A percentile compares a stretch with the other conserved stretches of the same genome.
phyloP scores from a whole-genome alignment of 345 rosid genomes.

The Lepidium aucheri region DNA sequence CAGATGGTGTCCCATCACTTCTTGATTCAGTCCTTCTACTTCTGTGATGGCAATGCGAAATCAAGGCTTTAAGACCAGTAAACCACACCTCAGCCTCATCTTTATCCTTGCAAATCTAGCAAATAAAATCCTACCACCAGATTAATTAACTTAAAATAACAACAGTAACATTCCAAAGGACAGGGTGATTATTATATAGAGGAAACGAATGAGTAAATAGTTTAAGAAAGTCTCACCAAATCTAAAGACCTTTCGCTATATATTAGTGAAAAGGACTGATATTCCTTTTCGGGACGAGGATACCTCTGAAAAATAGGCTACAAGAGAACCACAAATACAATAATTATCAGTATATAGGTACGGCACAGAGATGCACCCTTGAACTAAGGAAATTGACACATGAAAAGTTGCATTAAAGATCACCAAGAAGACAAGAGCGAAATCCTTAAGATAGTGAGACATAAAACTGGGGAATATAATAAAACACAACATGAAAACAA shows the following conservation, averaged over 20 bases:
- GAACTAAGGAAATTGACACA: constrained; percentile 1
- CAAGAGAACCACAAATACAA: constrained; percentile 14
- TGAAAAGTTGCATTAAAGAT: constrained; percentile 4
- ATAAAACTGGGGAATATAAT: background rate
- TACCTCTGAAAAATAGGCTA: constrained; percentile 97
- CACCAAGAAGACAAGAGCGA: background rate
- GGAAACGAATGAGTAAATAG: background rate
- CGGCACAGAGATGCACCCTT: background rate
- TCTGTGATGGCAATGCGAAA: constrained; percentile 31
- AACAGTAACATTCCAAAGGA: background rate
- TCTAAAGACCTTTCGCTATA: constrained; percentile 92
- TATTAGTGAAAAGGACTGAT: constrained; percentile 95
- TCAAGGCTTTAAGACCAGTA: constrained; percentile 44
- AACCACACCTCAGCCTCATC: constrained; percentile 74
- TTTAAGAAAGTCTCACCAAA: constrained; percentile 52
- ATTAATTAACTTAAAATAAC: constrained; percentile 7
- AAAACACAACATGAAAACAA: background rate
- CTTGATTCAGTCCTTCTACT: constrained; percentile 35
- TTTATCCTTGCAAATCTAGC: constrained; percentile 63
- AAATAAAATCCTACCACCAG: constrained; percentile 6
- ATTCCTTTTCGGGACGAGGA: constrained; percentile 99
- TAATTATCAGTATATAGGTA: constrained; percentile 13
- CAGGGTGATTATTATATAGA: background rate
- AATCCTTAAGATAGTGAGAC: background rate
- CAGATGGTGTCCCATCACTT: constrained; percentile 45